These are phyloP conservation scores for Debaryomyces fabryi DNA, from an alignment of 1,139 yeast genomes.

Conservation along the genomic window DNA sequence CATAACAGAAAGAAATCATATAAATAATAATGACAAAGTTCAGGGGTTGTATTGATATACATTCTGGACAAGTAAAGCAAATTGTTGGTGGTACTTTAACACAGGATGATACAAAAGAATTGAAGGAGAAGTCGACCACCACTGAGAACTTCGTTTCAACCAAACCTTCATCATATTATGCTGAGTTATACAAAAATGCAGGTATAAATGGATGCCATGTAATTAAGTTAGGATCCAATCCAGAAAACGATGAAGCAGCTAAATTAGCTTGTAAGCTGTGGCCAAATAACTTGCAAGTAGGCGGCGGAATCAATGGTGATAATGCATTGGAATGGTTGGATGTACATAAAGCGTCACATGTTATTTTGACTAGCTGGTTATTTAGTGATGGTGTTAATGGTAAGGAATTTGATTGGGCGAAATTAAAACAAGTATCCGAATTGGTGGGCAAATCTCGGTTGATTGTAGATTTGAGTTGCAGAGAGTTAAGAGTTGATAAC, in stretches of 20 bases:
- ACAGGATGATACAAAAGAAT: slow-evolving; percentile 43
- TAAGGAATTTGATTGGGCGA: slow-evolving; percentile 56
- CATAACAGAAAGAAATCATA: not conserved
- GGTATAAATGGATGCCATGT: slow-evolving; percentile 82
- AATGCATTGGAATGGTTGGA: slow-evolving; percentile 80
- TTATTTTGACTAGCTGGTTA: slow-evolving; percentile 91
- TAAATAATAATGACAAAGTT: slow-evolving; percentile 68
- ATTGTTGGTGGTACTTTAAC: slow-evolving; percentile 91
- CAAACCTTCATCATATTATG: slow-evolving; percentile 75
- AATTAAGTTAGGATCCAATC: slow-evolving; percentile 78
- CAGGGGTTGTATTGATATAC: slow-evolving; percentile 94
- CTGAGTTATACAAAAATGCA: slow-evolving; percentile 64
- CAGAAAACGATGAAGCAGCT: slow-evolving; percentile 84
- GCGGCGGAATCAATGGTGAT: slow-evolving; percentile 81
- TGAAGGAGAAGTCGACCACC: slow-evolving; percentile 33
- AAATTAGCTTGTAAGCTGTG: slow-evolving; percentile 70
- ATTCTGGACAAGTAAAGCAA: slow-evolving; percentile 92
- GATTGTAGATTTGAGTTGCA: slow-evolving; percentile 92
- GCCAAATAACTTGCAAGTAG: slow-evolving; percentile 79
- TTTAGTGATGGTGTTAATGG: slow-evolving; percentile 55
- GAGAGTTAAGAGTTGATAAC: slow-evolving; percentile 43
- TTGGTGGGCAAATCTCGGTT: slow-evolving; percentile 65
- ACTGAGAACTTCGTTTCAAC: slow-evolving; percentile 81
- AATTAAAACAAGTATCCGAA: slow-evolving; percentile 50
- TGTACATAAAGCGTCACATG: slow-evolving; percentile 66